phyloP scores from a whole-genome alignment of 73 alveolate genomes.

The Stentor roeselii region DNA sequence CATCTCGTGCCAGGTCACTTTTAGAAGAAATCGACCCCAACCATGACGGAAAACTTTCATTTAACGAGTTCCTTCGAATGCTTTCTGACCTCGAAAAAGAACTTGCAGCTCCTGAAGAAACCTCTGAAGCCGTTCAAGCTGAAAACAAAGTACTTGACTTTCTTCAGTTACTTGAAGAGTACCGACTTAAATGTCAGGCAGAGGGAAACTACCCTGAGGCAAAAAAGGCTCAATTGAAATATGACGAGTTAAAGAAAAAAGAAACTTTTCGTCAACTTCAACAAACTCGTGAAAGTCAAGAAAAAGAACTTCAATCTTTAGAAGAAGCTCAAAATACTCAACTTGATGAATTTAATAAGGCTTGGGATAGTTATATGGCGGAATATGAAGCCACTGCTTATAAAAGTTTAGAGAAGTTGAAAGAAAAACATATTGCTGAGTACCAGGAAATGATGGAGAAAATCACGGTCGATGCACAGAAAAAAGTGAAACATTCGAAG shows the following conservation, averaged over 20 bases:
- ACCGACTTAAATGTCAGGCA: conserved; percentile 51
- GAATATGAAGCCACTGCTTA: conserved; percentile 81
- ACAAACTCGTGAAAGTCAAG: conserved; percentile 50
- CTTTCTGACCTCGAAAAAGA: conserved; percentile 48
- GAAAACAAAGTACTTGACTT: conserved; percentile 65
- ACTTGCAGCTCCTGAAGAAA: conserved; percentile 14
- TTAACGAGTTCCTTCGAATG: conserved; percentile 46
- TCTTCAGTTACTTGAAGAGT: conserved; percentile 52
- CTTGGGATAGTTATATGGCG: conserved; percentile 78
- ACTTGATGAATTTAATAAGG: conserved; percentile 53
- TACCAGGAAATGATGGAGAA: conserved; percentile 43
- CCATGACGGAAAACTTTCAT: conserved; percentile 44
- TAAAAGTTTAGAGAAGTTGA: conserved; percentile 57
- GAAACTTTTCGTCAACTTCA: conserved; percentile 48
- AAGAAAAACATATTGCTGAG: conserved; percentile 56
- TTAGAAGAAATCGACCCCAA: conserved; percentile 15
- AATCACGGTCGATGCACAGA: conserved; percentile 40
- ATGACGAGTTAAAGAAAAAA: conserved; percentile 47
- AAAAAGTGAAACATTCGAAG: conserved; percentile 57
- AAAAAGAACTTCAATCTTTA: conserved; percentile 47
- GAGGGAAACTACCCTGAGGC: conserved; percentile 70
- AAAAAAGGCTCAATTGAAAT: conserved; percentile 53
- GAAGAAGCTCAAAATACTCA: conserved; percentile 55
- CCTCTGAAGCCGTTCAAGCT: conserved; percentile 32
- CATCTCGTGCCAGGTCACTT: conserved; percentile 47